Evolutionary conservation across 2,329 filamentous ascomycete species (phyloP).

Genomic region (Alternaria triticimaculans): DNA sequence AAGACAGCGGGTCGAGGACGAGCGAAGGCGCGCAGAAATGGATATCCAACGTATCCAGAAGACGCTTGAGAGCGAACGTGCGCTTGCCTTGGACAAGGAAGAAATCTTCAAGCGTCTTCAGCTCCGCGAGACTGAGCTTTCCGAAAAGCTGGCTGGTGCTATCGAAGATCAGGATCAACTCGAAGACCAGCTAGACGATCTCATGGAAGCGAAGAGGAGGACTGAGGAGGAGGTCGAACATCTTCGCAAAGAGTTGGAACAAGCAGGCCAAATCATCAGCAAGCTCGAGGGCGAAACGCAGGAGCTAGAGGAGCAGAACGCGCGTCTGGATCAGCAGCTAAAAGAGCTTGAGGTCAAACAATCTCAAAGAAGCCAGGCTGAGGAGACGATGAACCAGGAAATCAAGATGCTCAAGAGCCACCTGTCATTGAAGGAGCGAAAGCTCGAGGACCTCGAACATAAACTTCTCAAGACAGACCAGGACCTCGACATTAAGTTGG

Average conservation of each 20-base stretch:
- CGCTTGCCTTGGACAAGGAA: constrained; percentile 96
- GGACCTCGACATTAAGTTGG: constrained; percentile 85
- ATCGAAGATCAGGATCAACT: constrained; percentile 93
- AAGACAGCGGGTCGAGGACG: constrained; percentile 84
- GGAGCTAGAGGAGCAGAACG: constrained; percentile 70
- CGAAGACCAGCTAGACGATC: constrained; percentile 88
- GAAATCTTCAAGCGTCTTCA: constrained; percentile 98
- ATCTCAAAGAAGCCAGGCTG: constrained; percentile 75
- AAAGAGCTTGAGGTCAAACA: constrained; percentile 73
- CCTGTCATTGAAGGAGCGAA: constrained; percentile 84
- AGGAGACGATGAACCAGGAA: constrained; percentile 79
- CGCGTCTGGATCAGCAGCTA: constrained; percentile 74
- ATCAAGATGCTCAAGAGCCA: constrained; percentile 93
- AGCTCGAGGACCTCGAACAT: constrained; percentile 83
- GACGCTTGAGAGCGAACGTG: constrained; percentile 91
- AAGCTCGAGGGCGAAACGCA: constrained; percentile 87
- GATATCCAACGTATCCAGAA: constrained; percentile 92
- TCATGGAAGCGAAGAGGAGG: constrained; percentile 87
- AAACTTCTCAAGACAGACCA: constrained; percentile 86
- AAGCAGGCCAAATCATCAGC: constrained; percentile 85
- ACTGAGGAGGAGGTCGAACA: constrained; percentile 84
- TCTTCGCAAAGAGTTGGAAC: constrained; percentile 82
- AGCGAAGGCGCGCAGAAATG: constrained; percentile 82
- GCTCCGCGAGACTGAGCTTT: constrained; percentile 86
- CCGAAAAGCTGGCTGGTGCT: constrained; percentile 89